Base-by-base conservation (phyloP, 495 filamentous ascomycete genomes). In the Collariella sp. region DNA sequence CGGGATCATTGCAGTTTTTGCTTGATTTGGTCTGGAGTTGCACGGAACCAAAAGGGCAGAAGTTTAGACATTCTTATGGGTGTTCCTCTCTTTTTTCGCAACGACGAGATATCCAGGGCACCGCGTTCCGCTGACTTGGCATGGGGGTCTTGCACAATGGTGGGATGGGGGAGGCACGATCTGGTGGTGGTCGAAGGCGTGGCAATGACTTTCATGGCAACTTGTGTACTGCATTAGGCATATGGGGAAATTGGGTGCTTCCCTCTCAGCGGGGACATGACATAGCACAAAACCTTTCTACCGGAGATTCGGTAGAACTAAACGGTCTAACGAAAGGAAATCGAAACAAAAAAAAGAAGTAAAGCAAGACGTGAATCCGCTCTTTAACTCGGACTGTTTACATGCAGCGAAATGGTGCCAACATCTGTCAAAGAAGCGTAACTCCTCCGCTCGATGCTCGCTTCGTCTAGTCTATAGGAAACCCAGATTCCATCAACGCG, bases 11-110 rank as follows among this genome's bases (percentile, higher is more conserved):
- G 26, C 47, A 23, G 24, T 41, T 44, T 44, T 59, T 43, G 33
- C 36, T 55, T 50, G 40, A 33, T 55, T 61, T 56, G 50, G 44
- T 50, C 50, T 58, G 58, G 58, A 54, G 58, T 57, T 53, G 38
- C 22, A 52, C 46, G 16, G 43, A 55, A 51, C 41, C 47, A 61
- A 57, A 61, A 54, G 15, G 34, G 31, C 31, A 53, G 50, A 44
- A 50, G 36, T 36, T 26, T 43, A 49, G 49, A 42, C 47, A 20
- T 18, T 29, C 19, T n/a, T 11, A 18, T 16, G 35, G 42, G 41
- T 44, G 34, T 50, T 55, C 33, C 47, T 51, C 18, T 48, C 29
- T 52, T 36, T 38, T 49, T 46, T 47, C 46, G 24, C 35, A 48
- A 45, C 13, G 41, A 38, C 16, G 41, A 38, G 55, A 53, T 58